Conservation (phyloP, 345 rosid genomes). For the Heritiera fomes region DNA sequence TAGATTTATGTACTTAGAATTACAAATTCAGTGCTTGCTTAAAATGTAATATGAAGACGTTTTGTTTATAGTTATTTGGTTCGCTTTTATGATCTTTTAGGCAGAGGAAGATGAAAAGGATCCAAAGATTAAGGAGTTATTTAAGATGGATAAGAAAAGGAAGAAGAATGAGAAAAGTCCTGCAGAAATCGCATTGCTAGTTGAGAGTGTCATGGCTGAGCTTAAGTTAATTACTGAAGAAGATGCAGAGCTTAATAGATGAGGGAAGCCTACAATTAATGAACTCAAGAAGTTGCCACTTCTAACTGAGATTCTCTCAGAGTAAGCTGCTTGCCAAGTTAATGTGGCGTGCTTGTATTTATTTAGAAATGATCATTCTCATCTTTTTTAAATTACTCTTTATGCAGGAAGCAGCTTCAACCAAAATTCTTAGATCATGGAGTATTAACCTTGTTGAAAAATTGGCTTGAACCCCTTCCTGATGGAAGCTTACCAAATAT, state of each 20-base stretch:
- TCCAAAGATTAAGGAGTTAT: conserved; percentile 76
- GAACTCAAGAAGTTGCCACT: conserved; percentile 91
- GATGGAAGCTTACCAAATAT: too few relatives aligned
- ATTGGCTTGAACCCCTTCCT: too few relatives aligned
- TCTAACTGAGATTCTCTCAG: conserved; percentile 86
- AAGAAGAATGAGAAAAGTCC: conserved; percentile 86
- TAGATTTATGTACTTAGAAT: neutral
- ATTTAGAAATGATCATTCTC: too few relatives aligned
- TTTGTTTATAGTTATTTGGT: neutral
- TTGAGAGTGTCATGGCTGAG: conserved; percentile 96
- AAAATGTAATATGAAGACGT: conserved; percentile 9
- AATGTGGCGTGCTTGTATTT: conserved; percentile 35
- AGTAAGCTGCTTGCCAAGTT: conserved; percentile 52
- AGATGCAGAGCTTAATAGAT: conserved; percentile 83
- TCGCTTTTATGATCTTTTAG: conserved; percentile 31
- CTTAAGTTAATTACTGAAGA: conserved; percentile 93
- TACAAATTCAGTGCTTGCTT: neutral
- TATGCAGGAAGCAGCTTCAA: too few relatives aligned
- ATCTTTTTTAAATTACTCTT: too few relatives aligned
- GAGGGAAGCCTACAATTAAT: conserved; percentile 86
- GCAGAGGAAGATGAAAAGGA: conserved; percentile 95
- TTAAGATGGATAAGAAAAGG: conserved; percentile 84
- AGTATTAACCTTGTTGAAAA: too few relatives aligned
- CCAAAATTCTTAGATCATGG: too few relatives aligned
- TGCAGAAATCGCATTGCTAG: conserved; percentile 82